phyloP scores from a whole-genome alignment of 257 asterid genomes.

The Fraxinus anomala region DNA sequence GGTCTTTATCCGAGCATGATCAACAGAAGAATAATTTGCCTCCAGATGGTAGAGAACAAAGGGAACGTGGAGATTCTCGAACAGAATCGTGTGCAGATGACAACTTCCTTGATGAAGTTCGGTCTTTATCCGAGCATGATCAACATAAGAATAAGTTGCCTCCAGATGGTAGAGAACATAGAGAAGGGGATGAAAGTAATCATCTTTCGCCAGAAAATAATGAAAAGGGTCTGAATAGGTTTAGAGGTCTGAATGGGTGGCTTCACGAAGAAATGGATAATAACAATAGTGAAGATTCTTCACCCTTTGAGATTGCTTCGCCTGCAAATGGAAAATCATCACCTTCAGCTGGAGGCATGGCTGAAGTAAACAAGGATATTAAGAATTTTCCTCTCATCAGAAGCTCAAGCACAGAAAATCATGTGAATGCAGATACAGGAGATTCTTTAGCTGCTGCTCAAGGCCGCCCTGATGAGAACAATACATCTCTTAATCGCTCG shows the following conservation, averaged over 20 bases:
- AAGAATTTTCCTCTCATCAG: conserved; percentile 15
- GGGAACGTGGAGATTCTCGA: no score
- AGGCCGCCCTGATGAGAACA: conserved; percentile 37
- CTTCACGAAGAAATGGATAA: conserved; percentile 24
- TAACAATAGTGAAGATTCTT: conserved; percentile 20
- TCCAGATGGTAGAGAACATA: conserved; percentile 6
- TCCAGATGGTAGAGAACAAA: conserved; percentile 10
- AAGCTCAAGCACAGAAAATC: conserved; percentile 23
- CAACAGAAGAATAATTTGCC: no score
- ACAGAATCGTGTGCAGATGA: no score
- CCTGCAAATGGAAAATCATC: conserved; percentile 31
- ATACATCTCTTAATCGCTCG: conserved; percentile 30
- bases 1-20: no score
- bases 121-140: not conserved
- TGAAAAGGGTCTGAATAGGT: conserved; percentile 27
- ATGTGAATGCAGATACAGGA: conserved; percentile 8
- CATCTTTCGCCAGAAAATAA: conserved; percentile 25
- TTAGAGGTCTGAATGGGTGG: conserved; percentile 29
- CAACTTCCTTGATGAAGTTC: no score
- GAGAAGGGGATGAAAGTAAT: conserved; percentile 20
- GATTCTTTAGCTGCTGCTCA: conserved; percentile 30
- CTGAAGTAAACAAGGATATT: conserved; percentile 28
- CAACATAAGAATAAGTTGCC: no score
- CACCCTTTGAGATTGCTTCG: conserved; percentile 24
- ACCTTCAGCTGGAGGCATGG: conserved; percentile 8